Evolutionary conservation across 2,329 filamentous ascomycete species (phyloP), one percentile per base, ranked within the genome.

Genomic region (Lojkania enalia): DNA sequence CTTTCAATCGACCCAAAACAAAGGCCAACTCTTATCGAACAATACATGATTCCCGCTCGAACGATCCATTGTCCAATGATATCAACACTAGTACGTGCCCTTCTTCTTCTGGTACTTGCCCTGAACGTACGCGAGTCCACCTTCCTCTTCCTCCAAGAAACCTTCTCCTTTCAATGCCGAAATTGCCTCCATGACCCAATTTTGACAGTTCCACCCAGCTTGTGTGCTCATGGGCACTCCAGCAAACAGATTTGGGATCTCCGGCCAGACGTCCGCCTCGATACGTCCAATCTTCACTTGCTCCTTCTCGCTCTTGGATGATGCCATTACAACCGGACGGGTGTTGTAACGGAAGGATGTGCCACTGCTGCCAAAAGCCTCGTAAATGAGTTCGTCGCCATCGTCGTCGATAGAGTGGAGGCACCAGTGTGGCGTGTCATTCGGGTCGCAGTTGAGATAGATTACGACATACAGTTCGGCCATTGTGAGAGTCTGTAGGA

Each of bases 331-430:
- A n/a, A 27, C 25, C 25, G 25, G 25, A 6, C 23, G 23, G 39
- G 5, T 41, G 39, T 41, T 20, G 39, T 23, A 41, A 18, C 25
- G 39, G 20, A 39, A 39, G 36, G 19, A 5, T 41, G 14, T 5
- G 32, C 40, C 33, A 38, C 5, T 37, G 40, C 19, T 39, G 7
- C 30, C 33, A 20, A 37, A 14, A 5, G 40, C 40, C 18, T 43
- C 33, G 40, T 12, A 43, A 20, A 43, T 43, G 40, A 43, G 30
- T 20, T 43, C 40, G 40, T 43, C 32, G 20, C 36, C 36, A 15
- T 16, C 27, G 25, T 35, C 39, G 25, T 33, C 25, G 30, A 41
- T 16, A 21, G 39, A 11, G 16, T 33, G 16, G 30, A 41, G 30
- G 25, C 39, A 41, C 39, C 30, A 41, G 16, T 41, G 39, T 27